phyloP scores from a whole-genome alignment of 2,329 filamentous ascomycete species.

The Clonostachys rhizophaga region DNA sequence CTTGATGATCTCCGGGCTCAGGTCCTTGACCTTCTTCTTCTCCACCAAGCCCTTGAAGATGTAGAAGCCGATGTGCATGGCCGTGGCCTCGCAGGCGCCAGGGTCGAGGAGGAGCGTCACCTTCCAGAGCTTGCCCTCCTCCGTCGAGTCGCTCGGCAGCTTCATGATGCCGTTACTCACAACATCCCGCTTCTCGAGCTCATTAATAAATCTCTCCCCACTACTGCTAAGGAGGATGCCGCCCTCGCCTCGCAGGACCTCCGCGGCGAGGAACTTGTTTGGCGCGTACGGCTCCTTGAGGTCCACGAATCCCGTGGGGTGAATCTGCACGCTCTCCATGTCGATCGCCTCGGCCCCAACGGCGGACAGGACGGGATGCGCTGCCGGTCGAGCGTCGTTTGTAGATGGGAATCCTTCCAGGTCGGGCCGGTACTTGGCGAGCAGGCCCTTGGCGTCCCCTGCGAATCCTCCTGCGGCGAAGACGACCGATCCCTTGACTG shows the following conservation, averaged over 20 bases:
- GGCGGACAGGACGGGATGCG: conserved; percentile 36
- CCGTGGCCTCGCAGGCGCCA: conserved; percentile 44
- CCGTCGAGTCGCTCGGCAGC: conserved; percentile 14
- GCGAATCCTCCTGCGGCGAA: conserved; percentile 60
- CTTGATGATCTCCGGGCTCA: conserved; percentile 29
- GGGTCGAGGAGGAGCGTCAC: conserved; percentile 56
- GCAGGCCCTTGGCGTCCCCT: conserved; percentile 52
- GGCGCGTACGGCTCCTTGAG: conserved; percentile 32
- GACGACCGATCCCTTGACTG: conserved; percentile 42
- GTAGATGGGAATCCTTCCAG: conserved; percentile 56
- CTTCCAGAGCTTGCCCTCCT: conserved; percentile 47
- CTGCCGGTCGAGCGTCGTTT: conserved; percentile 52
- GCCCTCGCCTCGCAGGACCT: conserved; percentile 58
- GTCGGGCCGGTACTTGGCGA: conserved; percentile 53
- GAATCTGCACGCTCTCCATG: conserved; percentile 56
- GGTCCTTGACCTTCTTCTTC: conserved; percentile 48
- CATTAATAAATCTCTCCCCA: conserved; percentile 55
- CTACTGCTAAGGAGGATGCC: conserved; percentile 44
- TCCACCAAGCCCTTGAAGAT: conserved; percentile 55
- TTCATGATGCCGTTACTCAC: conserved; percentile 49
- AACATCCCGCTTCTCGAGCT: conserved; percentile 53
- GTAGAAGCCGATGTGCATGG: conserved; percentile 58
- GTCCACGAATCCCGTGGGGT: conserved; percentile 62
- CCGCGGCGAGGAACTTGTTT: conserved; percentile 60
- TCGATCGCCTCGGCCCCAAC: conserved; percentile 38